These are phyloP conservation scores for Ophiocordyceps camponoti-rufipedis DNA, from an alignment of 2,329 filamentous ascomycete genomes.

Conservation along the genomic window DNA sequence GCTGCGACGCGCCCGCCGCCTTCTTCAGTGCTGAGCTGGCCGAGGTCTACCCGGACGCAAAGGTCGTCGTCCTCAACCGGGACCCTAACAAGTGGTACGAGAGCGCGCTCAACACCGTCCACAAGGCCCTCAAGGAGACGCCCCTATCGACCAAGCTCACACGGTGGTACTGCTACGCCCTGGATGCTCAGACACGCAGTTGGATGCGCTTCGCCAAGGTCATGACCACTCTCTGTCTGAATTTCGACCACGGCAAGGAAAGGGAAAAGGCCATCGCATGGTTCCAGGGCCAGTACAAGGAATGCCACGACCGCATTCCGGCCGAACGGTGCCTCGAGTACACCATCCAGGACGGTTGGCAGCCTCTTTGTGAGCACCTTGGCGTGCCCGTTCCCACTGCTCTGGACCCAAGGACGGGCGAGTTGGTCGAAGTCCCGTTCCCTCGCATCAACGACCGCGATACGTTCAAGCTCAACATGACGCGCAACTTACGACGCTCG, in stretches of 20 bases:
- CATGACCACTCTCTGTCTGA: slow-evolving; percentile 52
- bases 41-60: slow-evolving; percentile 55
- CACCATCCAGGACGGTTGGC: slow-evolving; percentile 17
- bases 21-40: slow-evolving; percentile 53
- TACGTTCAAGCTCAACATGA: slow-evolving; percentile 6
- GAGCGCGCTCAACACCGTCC: slow-evolving; percentile 47
- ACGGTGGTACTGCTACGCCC: slow-evolving; percentile 10
- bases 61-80: slow-evolving; percentile 48
- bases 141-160: slow-evolving; percentile 3
- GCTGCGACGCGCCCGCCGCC: slow-evolving; percentile 52
- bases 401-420: slow-evolving; percentile 13
- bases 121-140: slow-evolving; percentile 32
- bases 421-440: slow-evolving; percentile 14
- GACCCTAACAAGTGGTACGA: slow-evolving; percentile 45
- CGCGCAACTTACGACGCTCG: slow-evolving; percentile 3
- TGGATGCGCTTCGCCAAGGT: slow-evolving; percentile 43
- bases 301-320: slow-evolving; percentile 13
- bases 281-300: slow-evolving; percentile 25
- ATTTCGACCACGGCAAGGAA: slow-evolving; percentile 51
- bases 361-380: slow-evolving; percentile 16
- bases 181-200: slow-evolving; percentile 29
- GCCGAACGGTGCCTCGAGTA: slow-evolving; percentile 15
- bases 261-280: slow-evolving; percentile 44
- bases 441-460: slow-evolving; percentile 14
- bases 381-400: slow-evolving; percentile 17